Percentiles rank a stretch among this genome's conserved stretches.
Conservation (phyloP, 768 basidiomycete species). For the Xerocomellus amylosporus region DNA sequence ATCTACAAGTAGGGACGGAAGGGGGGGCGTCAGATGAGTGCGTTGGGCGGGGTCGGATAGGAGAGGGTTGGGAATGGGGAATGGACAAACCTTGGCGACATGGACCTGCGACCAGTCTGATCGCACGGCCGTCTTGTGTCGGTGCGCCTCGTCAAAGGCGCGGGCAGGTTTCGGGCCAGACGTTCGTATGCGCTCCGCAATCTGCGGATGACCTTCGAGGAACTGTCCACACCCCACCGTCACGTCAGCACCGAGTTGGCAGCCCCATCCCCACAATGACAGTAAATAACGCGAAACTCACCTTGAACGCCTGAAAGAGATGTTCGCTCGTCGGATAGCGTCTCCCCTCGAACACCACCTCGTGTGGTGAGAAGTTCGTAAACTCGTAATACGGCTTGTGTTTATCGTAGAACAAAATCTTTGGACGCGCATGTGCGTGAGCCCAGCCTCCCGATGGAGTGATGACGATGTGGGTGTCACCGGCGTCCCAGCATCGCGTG, state of each 20-base stretch:
- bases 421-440: conserved; percentile 24
- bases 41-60: neutral
- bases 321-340: conserved; percentile 75
- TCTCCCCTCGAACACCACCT: conserved; percentile 61
- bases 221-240: conserved; percentile 41
- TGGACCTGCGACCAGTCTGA: conserved; percentile 69
- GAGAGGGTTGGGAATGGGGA: neutral
- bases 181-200: conserved; percentile 69
- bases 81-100: conserved; percentile 48
- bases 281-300: conserved; percentile 18
- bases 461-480: conserved; percentile 29
- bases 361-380: conserved; percentile 69
- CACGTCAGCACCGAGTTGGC: neutral
- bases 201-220: conserved; percentile 52
- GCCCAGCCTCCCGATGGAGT: conserved; percentile 23
- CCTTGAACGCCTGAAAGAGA: conserved; percentile 75
- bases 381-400: conserved; percentile 65
- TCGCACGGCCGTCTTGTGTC: conserved; percentile 60
- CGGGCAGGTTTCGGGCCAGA: conserved; percentile 58
- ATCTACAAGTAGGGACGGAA: conserved; percentile 40
- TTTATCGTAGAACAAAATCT: conserved; percentile 62
- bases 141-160: conserved; percentile 65
- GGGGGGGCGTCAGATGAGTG: neutral
- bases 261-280: neutral
- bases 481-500: conserved; percentile 26